Evolutionary conservation across 371 early-diverging fungal species (phyloP).

Genomic region (Rhizopus sp.): DNA sequence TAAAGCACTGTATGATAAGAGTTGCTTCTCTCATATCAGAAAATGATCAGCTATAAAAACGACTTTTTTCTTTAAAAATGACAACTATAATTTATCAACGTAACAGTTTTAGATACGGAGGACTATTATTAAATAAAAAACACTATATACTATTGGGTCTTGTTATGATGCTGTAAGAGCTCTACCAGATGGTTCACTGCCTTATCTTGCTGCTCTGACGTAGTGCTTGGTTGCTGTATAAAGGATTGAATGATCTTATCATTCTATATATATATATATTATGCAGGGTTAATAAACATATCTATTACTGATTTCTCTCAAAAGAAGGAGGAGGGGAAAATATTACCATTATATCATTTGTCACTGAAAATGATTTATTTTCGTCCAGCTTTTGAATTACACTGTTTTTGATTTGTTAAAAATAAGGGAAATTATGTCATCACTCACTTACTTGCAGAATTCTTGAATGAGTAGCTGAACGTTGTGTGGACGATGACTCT

Average conservation of each 20-base stretch:
- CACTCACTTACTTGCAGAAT: conserved; percentile 21
- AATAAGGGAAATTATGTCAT: neutral
- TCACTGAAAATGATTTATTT: conserved; percentile 11
- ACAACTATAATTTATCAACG: no score
- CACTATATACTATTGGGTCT: neutral
- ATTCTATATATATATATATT: conserved; percentile 10
- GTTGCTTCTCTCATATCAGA: no score
- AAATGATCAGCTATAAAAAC: no score
- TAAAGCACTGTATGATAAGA: no score
- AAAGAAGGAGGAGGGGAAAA: neutral
- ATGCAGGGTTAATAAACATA: neutral
- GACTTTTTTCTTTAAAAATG: no score
- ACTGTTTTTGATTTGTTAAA: neutral
- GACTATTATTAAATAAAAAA: neutral
- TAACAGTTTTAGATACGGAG: no score
- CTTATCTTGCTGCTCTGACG: conserved; percentile 3
- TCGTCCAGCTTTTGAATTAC: conserved; percentile 17
- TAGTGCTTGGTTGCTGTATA: neutral
- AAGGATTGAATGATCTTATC: conserved; percentile 22
- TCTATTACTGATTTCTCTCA: neutral
- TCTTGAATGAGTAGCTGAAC: conserved; percentile 19
- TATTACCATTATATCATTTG: conserved; percentile 19
- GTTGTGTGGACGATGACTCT: conserved; percentile 3
- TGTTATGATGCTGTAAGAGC: conserved; percentile 14
- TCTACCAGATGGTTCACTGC: conserved; percentile 11